phyloP scores from a whole-genome alignment of 805 yeast species.

The Torulaspora microellipsoides region DNA sequence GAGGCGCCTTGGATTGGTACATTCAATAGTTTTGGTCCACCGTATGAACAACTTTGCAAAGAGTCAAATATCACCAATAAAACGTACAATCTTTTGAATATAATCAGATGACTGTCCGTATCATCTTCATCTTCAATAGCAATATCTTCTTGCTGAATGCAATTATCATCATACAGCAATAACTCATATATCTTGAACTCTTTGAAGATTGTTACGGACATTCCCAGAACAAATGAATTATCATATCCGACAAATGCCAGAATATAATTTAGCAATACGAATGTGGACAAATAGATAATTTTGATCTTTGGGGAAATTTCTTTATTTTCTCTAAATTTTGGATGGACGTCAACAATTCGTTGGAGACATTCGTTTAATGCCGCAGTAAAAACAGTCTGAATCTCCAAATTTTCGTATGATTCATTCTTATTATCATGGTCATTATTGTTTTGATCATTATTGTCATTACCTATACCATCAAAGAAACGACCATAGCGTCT shows the following conservation, averaged over 20 bases:
- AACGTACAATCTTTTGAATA: constrained; percentile 43
- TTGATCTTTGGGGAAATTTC: constrained; percentile 31
- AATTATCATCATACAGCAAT: constrained; percentile 26
- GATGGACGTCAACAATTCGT: constrained; percentile 31
- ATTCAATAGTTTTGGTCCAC: constrained; percentile 38
- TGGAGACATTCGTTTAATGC: constrained; percentile 33
- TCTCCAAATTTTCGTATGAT: constrained; percentile 19
- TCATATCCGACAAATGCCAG: constrained; percentile 56
- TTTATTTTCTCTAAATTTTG: constrained; percentile 28
- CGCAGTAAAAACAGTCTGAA: constrained; percentile 25
- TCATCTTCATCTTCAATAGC: constrained; percentile 23
- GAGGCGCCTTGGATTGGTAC: constrained; percentile 24
- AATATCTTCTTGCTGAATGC: constrained; percentile 8
- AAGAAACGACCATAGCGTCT: constrained; percentile 15
- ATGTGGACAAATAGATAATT: constrained; percentile 36
- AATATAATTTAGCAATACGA: constrained; percentile 49
- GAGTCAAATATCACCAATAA: constrained; percentile 47
- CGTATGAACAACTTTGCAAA: constrained; percentile 50
- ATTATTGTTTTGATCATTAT: constrained; percentile 3
- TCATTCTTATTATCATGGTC: constrained; percentile 5
- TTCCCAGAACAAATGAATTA: constrained; percentile 53
- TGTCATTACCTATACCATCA: constrained; percentile 7
- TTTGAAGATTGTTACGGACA: constrained; percentile 50
- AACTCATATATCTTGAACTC: constrained; percentile 49
- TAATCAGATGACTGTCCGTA: constrained; percentile 33